Percentiles rank a stretch among this genome's conserved stretches.
These are phyloP conservation scores for Cryphonectria radicalis DNA, from an alignment of 2,329 filamentous ascomycete genomes.

Conservation along the genomic window DNA sequence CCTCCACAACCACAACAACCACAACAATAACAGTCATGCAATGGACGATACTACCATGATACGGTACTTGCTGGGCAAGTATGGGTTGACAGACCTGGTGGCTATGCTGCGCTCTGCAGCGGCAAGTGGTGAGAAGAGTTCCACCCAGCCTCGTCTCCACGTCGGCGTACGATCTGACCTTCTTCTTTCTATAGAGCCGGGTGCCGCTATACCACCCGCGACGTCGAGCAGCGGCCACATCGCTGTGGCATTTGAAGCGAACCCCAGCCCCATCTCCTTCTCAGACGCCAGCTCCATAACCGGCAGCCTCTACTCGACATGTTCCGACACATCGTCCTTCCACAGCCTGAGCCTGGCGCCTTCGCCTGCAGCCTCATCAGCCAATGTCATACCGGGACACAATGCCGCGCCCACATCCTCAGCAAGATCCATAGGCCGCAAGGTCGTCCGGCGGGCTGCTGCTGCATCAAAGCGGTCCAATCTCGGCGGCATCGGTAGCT, in stretches of 20 bases:
- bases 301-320: conserved; percentile 46
- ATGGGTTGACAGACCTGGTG: conserved; percentile 28
- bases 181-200: conserved; percentile 21
- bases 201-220: conserved; percentile 25
- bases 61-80: conserved; percentile 30
- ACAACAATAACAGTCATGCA: conserved; percentile 21
- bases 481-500: conserved; percentile 27
- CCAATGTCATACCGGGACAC: conserved; percentile 34
- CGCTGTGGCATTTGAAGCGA: conserved; percentile 26
- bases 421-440: conserved; percentile 27
- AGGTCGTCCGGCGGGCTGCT: conserved; percentile 28
- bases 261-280: conserved; percentile 35
- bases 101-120: conserved; percentile 29
- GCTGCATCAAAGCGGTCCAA: conserved; percentile 30
- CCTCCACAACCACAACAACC: conserved; percentile 20
- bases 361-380: conserved; percentile 28
- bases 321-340: conserved; percentile 30
- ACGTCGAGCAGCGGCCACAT: conserved; percentile 29
- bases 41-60: conserved; percentile 31
- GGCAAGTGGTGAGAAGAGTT: conserved; percentile 27
- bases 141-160: conserved; percentile 8
- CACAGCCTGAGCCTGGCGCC: conserved; percentile 30
- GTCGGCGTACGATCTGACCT: conserved; percentile 14
- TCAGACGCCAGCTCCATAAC: conserved; percentile 47
- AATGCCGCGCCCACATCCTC: conserved; percentile 25